Evolutionary conservation across 345 rosid genomes (phyloP).

Genomic region (Viola odorata): DNA sequence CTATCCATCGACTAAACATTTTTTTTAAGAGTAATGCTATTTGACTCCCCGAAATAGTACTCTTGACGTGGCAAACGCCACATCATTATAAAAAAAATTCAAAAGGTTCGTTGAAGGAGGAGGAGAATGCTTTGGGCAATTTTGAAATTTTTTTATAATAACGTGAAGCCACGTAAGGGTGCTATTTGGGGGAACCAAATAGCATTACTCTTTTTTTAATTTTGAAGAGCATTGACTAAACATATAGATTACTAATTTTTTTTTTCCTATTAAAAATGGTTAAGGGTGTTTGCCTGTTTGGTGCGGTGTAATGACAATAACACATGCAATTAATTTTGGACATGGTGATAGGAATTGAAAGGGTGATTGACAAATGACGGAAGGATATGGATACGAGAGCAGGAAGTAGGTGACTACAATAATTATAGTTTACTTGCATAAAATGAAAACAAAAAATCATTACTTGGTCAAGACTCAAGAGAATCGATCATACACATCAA

Average conservation of each 20-base stretch:
- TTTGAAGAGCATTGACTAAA: background rate
- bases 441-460: background rate
- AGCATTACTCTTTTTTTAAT: no score
- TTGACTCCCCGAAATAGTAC: no score
- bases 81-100: no score
- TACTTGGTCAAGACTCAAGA: background rate
- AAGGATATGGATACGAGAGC: background rate
- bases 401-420: constrained; percentile 16
- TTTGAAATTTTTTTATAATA: no score
- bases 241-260: background rate
- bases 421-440: background rate
- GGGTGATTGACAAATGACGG: background rate
- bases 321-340: background rate
- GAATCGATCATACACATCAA: background rate
- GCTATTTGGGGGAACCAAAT: no score
- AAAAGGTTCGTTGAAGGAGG: no score
- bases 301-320: background rate
- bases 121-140: no score
- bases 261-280: no score
- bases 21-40: no score
- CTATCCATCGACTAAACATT: no score
- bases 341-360: background rate
- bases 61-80: no score
- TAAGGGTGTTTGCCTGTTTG: background rate
- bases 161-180: no score